Evolutionary conservation across 371 early-diverging fungal species (phyloP), one percentile per base, ranked within the genome.

Genomic region (Mucor saturninus): DNA sequence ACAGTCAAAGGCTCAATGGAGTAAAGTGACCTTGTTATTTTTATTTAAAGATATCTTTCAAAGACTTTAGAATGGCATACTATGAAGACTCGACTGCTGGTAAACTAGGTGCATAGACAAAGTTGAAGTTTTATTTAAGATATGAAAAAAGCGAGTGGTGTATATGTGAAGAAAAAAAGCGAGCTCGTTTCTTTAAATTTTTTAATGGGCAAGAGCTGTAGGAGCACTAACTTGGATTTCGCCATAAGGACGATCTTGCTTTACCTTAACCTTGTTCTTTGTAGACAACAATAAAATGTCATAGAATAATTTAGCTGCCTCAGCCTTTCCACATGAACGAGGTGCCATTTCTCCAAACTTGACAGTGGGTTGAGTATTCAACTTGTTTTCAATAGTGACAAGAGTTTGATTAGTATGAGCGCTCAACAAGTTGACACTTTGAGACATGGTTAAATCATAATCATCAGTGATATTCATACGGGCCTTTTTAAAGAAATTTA

Each of bases 201-300:
- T 43, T 42, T 55, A 62, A 38, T 55, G 39, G 15, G 49, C 62
- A 56, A 49, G 39, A 30, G 37, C 48, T 26, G 61, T 65, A 37
- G 48, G 32, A 49, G 83, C 76, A 39, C 72, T 66, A 63, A 97
- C 86, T 56, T 74, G 48, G 60, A 98, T 94, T 39, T 94, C 94
- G 15, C 91, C 95, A 81, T 83, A 97, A 30, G 97, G 73, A 57
- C 83, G 78, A 6, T 79, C 66, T 76, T 98, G 98, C 61, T 91
- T 71, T 9, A 96, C 91, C 53, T 90, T 83, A 53, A 98, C 73
- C 76, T 93, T 83, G 66, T 93, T 87, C 68, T 90, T 92, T 2
- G 97, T 92, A 58, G 92, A 89, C 54, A 98, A 81, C 8, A 96
- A 91, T 51, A 98, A 77, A 21, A 96, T 71, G 71, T 97, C 97